phyloP scores from a whole-genome alignment of 2,329 filamentous ascomycete species.

The Pestalotiopsis sp. region DNA sequence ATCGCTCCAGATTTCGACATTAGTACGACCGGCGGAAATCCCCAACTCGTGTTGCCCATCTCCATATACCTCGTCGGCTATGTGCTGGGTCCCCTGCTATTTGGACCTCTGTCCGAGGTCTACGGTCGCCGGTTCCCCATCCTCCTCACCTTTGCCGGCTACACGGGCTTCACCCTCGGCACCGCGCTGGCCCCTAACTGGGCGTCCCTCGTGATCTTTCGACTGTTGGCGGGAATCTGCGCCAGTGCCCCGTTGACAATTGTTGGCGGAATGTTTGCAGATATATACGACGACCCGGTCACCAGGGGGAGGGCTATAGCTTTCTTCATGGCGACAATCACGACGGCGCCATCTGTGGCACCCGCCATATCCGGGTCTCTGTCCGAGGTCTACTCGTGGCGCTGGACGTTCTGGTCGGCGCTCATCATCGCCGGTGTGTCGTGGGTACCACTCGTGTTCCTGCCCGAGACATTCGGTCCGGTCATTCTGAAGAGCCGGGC shows the following conservation, averaged over 20 bases:
- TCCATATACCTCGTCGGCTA: conserved; percentile 10
- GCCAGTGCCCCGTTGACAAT: conserved; percentile 3
- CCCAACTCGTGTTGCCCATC: conserved; percentile 5
- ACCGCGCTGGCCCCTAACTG: neutral
- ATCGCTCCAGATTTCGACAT: conserved; percentile 1
- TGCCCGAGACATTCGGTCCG: conserved; percentile 43
- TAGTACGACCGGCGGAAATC: neutral
- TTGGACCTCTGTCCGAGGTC: conserved; percentile 4
- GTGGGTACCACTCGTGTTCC: conserved; percentile 48
- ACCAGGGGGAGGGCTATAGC: conserved; percentile 6
- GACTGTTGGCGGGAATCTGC: neutral
- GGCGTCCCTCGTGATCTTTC: neutral
- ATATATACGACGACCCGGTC: conserved; percentile 8
- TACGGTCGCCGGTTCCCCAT: conserved; percentile 3
- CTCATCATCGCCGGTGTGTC: conserved; percentile 33
- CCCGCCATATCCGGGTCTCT: neutral
- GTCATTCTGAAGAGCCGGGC: conserved; percentile 21
- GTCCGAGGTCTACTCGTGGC: conserved; percentile 33
- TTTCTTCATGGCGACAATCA: neutral
- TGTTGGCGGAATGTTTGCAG: conserved; percentile 6
- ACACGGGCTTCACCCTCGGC: conserved; percentile 8
- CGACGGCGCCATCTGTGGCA: neutral
- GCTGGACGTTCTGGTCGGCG: conserved; percentile 44
- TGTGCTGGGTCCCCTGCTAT: neutral
- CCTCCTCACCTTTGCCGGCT: conserved; percentile 1